Evolutionary conservation across 345 rosid species (phyloP).

Genomic region (Citrus unshiu): DNA sequence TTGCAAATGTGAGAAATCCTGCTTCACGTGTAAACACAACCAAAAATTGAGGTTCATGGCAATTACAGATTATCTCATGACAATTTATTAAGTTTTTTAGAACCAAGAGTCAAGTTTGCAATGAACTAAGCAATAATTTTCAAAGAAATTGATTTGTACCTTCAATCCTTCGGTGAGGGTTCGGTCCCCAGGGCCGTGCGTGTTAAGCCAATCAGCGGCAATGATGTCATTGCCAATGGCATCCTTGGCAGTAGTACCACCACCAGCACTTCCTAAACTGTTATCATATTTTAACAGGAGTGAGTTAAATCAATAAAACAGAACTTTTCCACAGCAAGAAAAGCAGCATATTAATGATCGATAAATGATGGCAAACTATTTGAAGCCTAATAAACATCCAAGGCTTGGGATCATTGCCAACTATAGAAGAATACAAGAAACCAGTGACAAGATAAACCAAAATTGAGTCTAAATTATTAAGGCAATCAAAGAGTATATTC

Average conservation of each 20-base stretch:
- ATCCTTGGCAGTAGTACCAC: constrained; percentile 86
- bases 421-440: not conserved
- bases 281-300: not conserved
- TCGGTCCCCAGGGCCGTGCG: constrained; percentile 80
- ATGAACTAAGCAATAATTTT: not conserved
- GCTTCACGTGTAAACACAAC: not conserved
- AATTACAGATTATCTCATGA: not conserved
- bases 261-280: constrained; percentile 55
- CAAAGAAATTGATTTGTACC: constrained; percentile 33
- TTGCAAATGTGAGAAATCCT: not conserved
- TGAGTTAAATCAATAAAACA: not conserved
- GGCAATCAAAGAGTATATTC: not conserved
- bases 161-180: constrained; percentile 88
- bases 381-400: not conserved
- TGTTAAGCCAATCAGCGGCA: constrained; percentile 76
- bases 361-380: not conserved
- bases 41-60: not conserved
- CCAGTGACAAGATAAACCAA: not conserved
- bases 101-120: not conserved
- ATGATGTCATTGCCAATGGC: constrained; percentile 79
- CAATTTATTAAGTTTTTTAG: not conserved
- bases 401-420: not conserved
- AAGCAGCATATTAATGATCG: too few species aligned
- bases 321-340: not conserved
- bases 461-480: not conserved